phyloP scores from a whole-genome alignment of 1,284 basidiomycete genomes.

The Cutaneotrichosporon cutaneum region DNA sequence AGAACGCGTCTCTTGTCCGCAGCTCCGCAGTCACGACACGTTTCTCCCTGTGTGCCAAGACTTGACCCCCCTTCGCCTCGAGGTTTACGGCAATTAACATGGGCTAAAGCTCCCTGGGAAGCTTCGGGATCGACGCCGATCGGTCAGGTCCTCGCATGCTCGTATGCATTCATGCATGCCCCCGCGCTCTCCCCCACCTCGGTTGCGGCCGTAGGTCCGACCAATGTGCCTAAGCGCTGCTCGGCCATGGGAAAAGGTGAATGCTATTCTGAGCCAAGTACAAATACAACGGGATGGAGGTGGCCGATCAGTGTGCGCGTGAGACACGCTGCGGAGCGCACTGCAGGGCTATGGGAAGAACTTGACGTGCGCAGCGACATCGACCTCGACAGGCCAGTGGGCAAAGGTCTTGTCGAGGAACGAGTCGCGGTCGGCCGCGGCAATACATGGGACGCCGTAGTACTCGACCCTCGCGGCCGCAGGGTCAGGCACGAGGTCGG shows the following conservation, averaged over 20 bases:
- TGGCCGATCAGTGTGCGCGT: too few species aligned
- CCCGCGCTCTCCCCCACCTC: too few species aligned
- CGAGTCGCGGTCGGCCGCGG: constrained; percentile 11
- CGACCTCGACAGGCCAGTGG: constrained; percentile 17
- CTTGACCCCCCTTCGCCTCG: neutral
- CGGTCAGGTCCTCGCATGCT: too few species aligned
- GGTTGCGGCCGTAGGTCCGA: too few species aligned
- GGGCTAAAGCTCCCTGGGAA: neutral
- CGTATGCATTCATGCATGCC: too few species aligned
- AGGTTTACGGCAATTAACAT: neutral
- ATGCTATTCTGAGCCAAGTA: too few species aligned
- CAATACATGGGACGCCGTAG: constrained; percentile 22
- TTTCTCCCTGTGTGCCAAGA: too few species aligned
- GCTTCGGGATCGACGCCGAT: neutral
- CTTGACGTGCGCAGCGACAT: constrained; percentile 13
- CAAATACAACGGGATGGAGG: neutral
- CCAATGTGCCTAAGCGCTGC: too few species aligned
- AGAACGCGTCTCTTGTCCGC: too few species aligned
- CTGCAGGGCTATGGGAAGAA: constrained; percentile 10
- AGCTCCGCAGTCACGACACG: too few species aligned
- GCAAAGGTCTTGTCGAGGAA: constrained; percentile 21
- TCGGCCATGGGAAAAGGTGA: too few species aligned
- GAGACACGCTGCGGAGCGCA: neutral
- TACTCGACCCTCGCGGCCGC: constrained; percentile 15
- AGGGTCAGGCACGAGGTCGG: constrained; percentile 18